Evolutionary conservation across 306 rosid species (phyloP).

Genomic region (Cucumis hystrix): DNA sequence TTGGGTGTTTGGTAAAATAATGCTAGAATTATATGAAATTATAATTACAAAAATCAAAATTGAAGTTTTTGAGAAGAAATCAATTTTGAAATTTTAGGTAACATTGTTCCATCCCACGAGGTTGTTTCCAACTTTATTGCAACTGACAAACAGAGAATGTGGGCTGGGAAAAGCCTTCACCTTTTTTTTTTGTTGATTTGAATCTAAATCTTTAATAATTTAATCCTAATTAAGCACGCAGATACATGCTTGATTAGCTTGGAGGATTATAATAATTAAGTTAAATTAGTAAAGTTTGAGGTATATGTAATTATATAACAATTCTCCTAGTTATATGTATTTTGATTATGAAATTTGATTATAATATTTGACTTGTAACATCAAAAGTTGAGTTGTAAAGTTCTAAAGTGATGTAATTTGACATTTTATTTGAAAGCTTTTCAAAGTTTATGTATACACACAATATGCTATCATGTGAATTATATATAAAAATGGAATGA

Average conservation of each 20-base stretch:
- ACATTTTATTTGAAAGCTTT: background rate
- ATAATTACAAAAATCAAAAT: background rate
- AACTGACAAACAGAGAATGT: background rate
- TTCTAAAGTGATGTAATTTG: background rate
- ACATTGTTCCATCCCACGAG: background rate
- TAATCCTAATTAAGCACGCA: background rate
- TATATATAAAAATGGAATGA: background rate
- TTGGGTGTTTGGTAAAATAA: background rate
- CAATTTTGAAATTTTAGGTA: background rate
- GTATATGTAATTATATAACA: background rate
- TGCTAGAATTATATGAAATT: too few species aligned
- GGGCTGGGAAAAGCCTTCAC: background rate
- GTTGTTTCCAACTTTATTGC: conserved; percentile 1
- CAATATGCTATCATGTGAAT: too few species aligned
- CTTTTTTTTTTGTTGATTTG: background rate
- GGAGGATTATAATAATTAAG: background rate
- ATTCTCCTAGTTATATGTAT: background rate
- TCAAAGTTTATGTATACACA: background rate
- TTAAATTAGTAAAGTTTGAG: background rate
- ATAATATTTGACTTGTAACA: background rate
- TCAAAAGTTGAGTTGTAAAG: background rate
- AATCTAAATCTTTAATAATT: background rate
- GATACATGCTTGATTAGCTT: background rate
- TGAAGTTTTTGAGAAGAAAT: background rate
- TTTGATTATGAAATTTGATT: background rate